Conservation (phyloP, 164 flowering plant species). For the Houttuynia cordata region DNA sequence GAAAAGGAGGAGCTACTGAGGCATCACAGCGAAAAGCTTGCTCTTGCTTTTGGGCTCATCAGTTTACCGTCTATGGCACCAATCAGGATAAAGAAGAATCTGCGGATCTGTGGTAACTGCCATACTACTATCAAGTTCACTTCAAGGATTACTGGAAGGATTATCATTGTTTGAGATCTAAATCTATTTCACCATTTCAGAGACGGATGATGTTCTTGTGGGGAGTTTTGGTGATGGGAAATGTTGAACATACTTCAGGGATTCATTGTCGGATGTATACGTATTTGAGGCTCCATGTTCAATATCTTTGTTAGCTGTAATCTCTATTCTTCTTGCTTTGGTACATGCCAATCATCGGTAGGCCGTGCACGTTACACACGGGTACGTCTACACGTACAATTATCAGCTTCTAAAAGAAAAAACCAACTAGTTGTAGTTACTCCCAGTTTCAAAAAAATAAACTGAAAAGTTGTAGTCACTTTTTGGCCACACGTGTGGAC, state of each 20-base stretch:
- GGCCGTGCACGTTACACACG: no score
- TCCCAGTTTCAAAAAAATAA: no score
- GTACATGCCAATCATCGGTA: no score
- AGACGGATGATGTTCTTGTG: slow-evolving; percentile 57
- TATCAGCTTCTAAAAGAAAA: no score
- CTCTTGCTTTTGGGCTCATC: slow-evolving; percentile 57
- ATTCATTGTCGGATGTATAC: no score
- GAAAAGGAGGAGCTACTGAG: slow-evolving; percentile 46
- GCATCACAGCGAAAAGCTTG: slow-evolving; percentile 83
- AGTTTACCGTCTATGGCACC: slow-evolving; percentile 37
- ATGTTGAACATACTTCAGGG: neutral
- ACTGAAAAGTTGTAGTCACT: no score
- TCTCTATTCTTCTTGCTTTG: no score
- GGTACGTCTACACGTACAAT: no score
- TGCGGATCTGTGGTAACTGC: slow-evolving; percentile 73
- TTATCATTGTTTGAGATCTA: slow-evolving; percentile 54
- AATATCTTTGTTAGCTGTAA: no score
- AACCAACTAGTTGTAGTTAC: no score
- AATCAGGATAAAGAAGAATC: slow-evolving; percentile 70
- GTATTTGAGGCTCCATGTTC: no score
- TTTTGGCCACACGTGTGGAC: no score
- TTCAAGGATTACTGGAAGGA: slow-evolving; percentile 37
- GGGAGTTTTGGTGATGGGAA: slow-evolving; percentile 58
- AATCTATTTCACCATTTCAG: slow-evolving; percentile 73
- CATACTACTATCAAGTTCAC: slow-evolving; percentile 61